A percentile compares a stretch with the other conserved stretches of the same genome.
phyloP scores from a whole-genome alignment of 495 filamentous ascomycete genomes.

The Penicillium pulvis region DNA sequence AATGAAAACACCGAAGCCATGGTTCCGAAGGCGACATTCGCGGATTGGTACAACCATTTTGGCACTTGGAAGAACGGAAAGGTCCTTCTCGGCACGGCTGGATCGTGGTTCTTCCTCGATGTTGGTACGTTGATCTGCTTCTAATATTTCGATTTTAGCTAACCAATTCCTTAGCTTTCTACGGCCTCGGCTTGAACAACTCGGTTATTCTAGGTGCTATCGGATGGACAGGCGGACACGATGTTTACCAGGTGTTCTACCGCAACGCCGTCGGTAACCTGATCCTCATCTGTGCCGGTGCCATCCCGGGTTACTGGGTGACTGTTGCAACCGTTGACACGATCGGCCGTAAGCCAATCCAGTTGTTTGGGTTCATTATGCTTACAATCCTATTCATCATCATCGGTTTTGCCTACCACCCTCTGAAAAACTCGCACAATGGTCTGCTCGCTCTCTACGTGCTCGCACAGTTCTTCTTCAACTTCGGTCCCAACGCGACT shows the following conservation, averaged over 20 bases:
- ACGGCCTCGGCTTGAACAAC: conserved; percentile 79
- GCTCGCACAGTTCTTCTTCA: conserved; percentile 86
- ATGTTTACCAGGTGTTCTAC: conserved; percentile 65
- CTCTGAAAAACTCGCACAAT: conserved; percentile 45
- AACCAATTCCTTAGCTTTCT: conserved; percentile 62
- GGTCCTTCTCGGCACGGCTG: conserved; percentile 73
- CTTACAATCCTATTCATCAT: conserved; percentile 75
- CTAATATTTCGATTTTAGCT: not conserved
- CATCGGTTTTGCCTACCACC: conserved; percentile 67
- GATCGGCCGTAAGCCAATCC: conserved; percentile 78
- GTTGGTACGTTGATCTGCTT: conserved; percentile 37
- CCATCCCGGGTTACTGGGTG: conserved; percentile 79
- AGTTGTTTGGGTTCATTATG: conserved; percentile 72
- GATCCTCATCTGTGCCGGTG: conserved; percentile 68
- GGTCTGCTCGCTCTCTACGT: conserved; percentile 74
- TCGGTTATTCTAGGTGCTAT: conserved; percentile 67
- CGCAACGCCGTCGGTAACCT: conserved; percentile 73
- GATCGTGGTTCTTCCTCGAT: conserved; percentile 79
- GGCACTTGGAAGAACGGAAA: conserved; percentile 66
- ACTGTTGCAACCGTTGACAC: conserved; percentile 70
- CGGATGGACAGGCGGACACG: conserved; percentile 60
- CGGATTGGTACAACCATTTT: conserved; percentile 67
- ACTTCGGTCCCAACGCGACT: conserved; percentile 82
- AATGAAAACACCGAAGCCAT: conserved; percentile 46
- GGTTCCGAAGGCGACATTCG: conserved; percentile 63